These are phyloP conservation scores for Quercus cerris DNA, from an alignment of 306 rosid genomes.

Conservation along the genomic window DNA sequence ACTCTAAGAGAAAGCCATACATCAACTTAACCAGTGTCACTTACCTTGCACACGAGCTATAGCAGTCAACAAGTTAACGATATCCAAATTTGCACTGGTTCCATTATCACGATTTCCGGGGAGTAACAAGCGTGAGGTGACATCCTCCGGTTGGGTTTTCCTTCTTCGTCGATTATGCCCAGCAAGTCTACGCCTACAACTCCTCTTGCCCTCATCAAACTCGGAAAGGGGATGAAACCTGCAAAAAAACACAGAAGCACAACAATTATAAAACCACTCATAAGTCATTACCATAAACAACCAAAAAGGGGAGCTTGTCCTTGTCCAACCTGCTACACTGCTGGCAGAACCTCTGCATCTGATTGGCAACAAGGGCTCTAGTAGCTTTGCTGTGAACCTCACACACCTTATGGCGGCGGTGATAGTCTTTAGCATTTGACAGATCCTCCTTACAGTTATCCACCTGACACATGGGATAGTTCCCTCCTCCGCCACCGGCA, in stretches of 20 bases:
- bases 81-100: slow-evolving; percentile 48
- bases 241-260: not conserved
- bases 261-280: not conserved
- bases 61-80: slow-evolving; percentile 66
- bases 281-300: too few species aligned
- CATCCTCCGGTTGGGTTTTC: slow-evolving; percentile 79
- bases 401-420: slow-evolving; percentile 86
- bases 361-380: slow-evolving; percentile 55
- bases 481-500: slow-evolving; percentile 17
- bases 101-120: slow-evolving; percentile 36
- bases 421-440: slow-evolving; percentile 78
- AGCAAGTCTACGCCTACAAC: slow-evolving; percentile 88
- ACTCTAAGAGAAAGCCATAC: not conserved
- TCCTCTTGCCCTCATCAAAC: slow-evolving; percentile 88
- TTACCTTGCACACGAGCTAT: slow-evolving; percentile 73
- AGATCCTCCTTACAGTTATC: slow-evolving; percentile 84
- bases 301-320: too few species aligned
- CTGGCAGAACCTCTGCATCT: slow-evolving; percentile 90
- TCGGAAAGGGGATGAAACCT: slow-evolving; percentile 80
- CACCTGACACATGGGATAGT: slow-evolving; percentile 84
- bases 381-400: slow-evolving; percentile 82
- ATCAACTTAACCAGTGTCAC: not conserved
- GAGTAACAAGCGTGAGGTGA: slow-evolving; percentile 37
- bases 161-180: slow-evolving; percentile 88
- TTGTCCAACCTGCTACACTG: slow-evolving; percentile 81